Evolutionary conservation across 805 yeast genomes (phyloP), one percentile per base, ranked within the genome.

Genomic region (Spathaspora sp.): DNA sequence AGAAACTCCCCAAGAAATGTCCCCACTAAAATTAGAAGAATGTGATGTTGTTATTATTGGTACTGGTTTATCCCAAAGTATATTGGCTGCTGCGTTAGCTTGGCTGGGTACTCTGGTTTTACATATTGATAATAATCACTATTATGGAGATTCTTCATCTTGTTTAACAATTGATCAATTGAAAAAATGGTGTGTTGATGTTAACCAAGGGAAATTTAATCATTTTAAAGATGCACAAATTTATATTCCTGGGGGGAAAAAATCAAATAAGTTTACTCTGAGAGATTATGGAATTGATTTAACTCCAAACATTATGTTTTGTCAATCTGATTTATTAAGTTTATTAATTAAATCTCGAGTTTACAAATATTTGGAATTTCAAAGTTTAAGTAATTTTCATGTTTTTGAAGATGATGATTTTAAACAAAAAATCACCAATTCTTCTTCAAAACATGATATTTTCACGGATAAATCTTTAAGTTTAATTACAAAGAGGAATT

Each of bases 51-150:
- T 94, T 29, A 87, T 94, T 51, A 82, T 87, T 56, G 99, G 99
- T 38, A 93, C 99, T 0, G 98, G 98, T 3, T 75, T 94, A 42
- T 86, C 85, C 1, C 97, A 94, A 66, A 82, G 90, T 58, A 84
- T 94, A 11, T 69, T 91, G 47, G 97, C 98, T 0, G 96, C 97
- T 11, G 93, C 97, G 0, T 76, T 94, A 46, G 87, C 97, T 11
- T 94, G 99, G 98, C 97, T 90, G 60, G 99, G 99, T n/a, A 83
- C 94, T n/a, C 83, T 80, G 57, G 97, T 94, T 8, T 73, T 94
- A 44, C 99, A 94, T 64, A 82, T 94, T 29, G 99, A 94, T 66
- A 75, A 83, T 43, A 87, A 91, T 63, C 78, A 82, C 28, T 86
- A 89, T 65, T 94, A 94, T 62, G 99, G 99, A 18, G 98, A 92